Base-by-base conservation (phyloP, 2,329 filamentous ascomycete species). In the Neonectria coccinea region DNA sequence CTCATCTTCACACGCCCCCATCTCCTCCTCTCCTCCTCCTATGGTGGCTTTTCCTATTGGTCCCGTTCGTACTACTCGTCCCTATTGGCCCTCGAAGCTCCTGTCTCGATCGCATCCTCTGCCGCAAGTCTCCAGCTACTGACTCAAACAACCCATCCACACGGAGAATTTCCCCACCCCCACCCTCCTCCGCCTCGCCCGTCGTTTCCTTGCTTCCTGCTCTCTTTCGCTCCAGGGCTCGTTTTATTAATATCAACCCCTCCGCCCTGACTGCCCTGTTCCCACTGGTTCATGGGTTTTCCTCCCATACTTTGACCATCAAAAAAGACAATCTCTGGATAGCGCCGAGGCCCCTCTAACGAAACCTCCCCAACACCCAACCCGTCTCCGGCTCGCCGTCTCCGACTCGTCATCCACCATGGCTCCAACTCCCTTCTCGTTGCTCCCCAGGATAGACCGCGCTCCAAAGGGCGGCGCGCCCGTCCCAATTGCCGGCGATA, bases 401-500 rank as follows among this genome's bases (percentile, higher is more conserved):
- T 22, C 22, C 22, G 22, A 22, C n/a, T 25, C 25, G 25, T 25
- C 42, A 8, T 2, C n/a, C 42, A 55, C 58, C 44, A 39, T 16
- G 52, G 16, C 44, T 16, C 72, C 70, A 66, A 54, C 54, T 56
- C 68, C 70, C 10, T 36, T 58, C 18, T 50, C 51, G 14, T 45
- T 52, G 5, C 33, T 25, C n/a, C 2, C 12, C 10, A 18, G 33
- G 5, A 8, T 18, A 14, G 18, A 20, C 25, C 36, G 25, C 20
- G 16, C 29, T 5, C 52, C 52, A 9, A 54, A 33, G 2, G 22
- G 31, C 36, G 57, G 33, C 41, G 52, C 63, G 59, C 50, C 66
- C 45, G 74, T 79, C 59, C 79, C 79, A 6, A 63, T 80, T 42
- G 72, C 62, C 5, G 79, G 79, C 20, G 74, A 77, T 59, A 67